Evolutionary conservation across 306 rosid species (phyloP), one percentile per base, ranked within the genome.

Genomic region (Vachellia pachyceras): DNA sequence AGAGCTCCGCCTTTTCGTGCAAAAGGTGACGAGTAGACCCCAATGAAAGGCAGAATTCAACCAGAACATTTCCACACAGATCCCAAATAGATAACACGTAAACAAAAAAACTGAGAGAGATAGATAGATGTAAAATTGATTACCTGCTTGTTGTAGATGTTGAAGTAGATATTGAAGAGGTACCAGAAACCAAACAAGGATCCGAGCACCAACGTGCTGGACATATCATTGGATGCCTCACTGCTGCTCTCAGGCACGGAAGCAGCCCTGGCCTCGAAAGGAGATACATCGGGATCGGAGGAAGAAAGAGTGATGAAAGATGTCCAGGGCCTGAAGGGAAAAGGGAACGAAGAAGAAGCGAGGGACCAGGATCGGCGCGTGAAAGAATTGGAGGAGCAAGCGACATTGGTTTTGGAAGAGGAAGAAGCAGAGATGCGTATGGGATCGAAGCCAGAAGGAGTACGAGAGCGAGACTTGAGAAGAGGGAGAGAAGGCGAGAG

Each of bases 111-210:
- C 0, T 15, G 20, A 55, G 3, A 4, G 20, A 1, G 4, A 15
- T 22, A 33, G 8, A 46, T 0, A 33, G 72, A 84, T 36, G 17
- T 39, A 3, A 4, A 47, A 72, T 10, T 13, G 68, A 55, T 36
- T 40, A 93, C 97, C 97, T 96, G 98, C 80, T 96, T 96, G 85
- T 93, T 96, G 83, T 90, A 96, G 80, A 96, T 93, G 63, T 96
- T 96, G 77, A 96, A 96, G 84, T 91, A 96, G 77, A 96, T 96
- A 83, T 93, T 96, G 84, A 96, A 93, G 78, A 89, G 68, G 79
- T 81, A 87, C 99, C 99, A 96, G 10, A 96, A 82, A 14, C 91
- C 93, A 73, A 96, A 90, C 78, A 96, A 79, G 46, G 79, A 57
- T 0, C 94, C 99, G 1, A 92, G 94, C 86, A 87, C 94, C 12